Evolutionary conservation across 192 early-diverging fungal genomes (phyloP), one percentile per base, ranked within the genome.

Genomic region (Geosiphon pyriformis): DNA sequence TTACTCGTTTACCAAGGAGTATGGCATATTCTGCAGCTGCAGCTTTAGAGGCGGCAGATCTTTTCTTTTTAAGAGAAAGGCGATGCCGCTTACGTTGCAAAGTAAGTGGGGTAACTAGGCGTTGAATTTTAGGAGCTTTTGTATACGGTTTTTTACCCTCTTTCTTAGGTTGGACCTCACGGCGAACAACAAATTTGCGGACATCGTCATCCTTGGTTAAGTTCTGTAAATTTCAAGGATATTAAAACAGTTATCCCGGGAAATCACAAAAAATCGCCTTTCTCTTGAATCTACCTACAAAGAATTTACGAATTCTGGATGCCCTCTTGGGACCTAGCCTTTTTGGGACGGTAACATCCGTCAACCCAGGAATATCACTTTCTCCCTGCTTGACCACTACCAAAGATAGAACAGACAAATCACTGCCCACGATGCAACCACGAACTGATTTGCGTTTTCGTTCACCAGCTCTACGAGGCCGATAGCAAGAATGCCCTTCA

Each of bases 361-460:
- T 98, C 59, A 98, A 83, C 59, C 94, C 96, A 68, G 93, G 90
- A 72, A 98, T 93, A 62, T 95, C 89, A 61, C 86, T 77, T 79
- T 98, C 96, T 77, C 96, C 95, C 82, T 97, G 90, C 90, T 96
- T 96, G 77, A 95, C 88, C 74, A 98, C 84, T 70, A 90, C 90
- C 61, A 98, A 83, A 55, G 96, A 96, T 64, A 98, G 82, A 65
- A 93, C 95, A 30, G 96, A 76, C 71, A 98, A 87, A 83, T 98
- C 96, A 68, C 87, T 82, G 59, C 78, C 90, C 71, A 98, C 95
- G 71, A 98, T 98, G 87, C 96, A 98, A 70, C 96, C 96, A 73
- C 96, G 92, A 75, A 98, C 95, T 51, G 94, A 95, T 92, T 98
- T 98, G 75, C 96, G 83, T 89, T 94, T 95, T 77, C 96, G 94